Percentiles rank a stretch among this genome's conserved stretches.
Conservation (phyloP, 257 asterid species). For the Scutellaria galericulata region DNA sequence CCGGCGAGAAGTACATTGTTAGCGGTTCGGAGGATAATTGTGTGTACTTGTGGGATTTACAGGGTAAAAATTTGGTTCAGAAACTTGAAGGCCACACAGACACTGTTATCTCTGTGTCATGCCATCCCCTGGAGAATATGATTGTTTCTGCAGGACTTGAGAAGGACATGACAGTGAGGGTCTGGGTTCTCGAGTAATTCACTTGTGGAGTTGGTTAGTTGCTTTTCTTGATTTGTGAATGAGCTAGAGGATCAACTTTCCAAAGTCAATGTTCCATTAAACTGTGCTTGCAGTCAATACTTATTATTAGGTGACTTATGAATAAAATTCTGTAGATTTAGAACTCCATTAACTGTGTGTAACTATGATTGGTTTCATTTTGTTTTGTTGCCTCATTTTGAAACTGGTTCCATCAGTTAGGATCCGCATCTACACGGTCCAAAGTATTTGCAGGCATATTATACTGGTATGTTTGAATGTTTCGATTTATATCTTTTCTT, state of each 20-base stretch:
- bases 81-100: conserved; percentile 91
- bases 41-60: conserved; percentile 82
- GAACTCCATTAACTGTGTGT: background rate
- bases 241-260: background rate
- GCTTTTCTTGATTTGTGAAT: conserved; percentile 10
- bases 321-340: background rate
- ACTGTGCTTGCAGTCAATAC: background rate
- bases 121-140: conserved; percentile 74
- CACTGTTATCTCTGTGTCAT: conserved; percentile 70
- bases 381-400: background rate
- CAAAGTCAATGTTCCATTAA: background rate
- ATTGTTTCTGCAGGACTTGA: conserved; percentile 86
- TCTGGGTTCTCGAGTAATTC: conserved; percentile 76
- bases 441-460: background rate
- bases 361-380: background rate
- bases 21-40: conserved; percentile 88
- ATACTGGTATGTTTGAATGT: background rate
- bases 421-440: background rate
- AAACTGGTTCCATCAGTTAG: background rate
- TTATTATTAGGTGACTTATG: background rate
- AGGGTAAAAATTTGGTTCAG: conserved; percentile 70
- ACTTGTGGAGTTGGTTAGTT: conserved; percentile 26
- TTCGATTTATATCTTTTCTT: background rate
- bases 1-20: conserved; percentile 78
- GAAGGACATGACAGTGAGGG: conserved; percentile 72